Evolutionary conservation across 495 filamentous ascomycete genomes (phyloP).

Genomic region (Evernia prunastri): DNA sequence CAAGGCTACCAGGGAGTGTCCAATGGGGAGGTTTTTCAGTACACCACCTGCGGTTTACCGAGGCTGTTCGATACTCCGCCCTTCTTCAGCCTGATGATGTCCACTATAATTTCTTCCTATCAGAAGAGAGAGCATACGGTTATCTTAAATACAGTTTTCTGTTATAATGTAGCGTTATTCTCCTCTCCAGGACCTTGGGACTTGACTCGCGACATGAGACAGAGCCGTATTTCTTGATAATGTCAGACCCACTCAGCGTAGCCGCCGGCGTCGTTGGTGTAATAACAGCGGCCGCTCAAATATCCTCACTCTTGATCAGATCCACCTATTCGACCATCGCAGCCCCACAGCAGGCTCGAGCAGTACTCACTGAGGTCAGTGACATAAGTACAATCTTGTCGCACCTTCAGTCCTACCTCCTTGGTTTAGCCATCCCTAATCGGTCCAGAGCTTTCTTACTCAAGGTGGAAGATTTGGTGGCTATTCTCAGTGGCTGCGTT

Average conservation of each 20-base stretch:
- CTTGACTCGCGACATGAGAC: background rate
- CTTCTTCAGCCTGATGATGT: too few species aligned
- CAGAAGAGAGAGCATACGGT: too few species aligned
- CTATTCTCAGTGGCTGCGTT: conserved; percentile 16
- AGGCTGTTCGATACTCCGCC: too few species aligned
- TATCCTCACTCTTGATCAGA: conserved; percentile 12
- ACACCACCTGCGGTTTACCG: too few species aligned
- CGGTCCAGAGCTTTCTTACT: conserved; percentile 12
- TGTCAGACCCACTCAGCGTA: conserved; percentile 20
- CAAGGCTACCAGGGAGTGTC: too few species aligned
- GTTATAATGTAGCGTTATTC: too few species aligned
- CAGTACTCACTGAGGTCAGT: conserved; percentile 16
- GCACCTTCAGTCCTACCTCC: conserved; percentile 13
- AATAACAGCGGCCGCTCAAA: conserved; percentile 16
- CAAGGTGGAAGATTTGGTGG: conserved; percentile 15
- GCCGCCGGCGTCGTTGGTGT: conserved; percentile 19
- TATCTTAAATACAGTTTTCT: too few species aligned
- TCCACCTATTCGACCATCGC: conserved; percentile 14
- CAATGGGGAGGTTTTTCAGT: too few species aligned
- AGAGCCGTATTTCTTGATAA: background rate
- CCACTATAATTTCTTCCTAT: too few species aligned
- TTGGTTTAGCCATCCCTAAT: conserved; percentile 1
- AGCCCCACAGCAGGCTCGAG: conserved; percentile 14
- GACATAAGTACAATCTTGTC: conserved; percentile 11
- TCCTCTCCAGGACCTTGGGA: too few species aligned